Conservation (phyloP, 306 rosid species). For the Cicer arietinum region DNA sequence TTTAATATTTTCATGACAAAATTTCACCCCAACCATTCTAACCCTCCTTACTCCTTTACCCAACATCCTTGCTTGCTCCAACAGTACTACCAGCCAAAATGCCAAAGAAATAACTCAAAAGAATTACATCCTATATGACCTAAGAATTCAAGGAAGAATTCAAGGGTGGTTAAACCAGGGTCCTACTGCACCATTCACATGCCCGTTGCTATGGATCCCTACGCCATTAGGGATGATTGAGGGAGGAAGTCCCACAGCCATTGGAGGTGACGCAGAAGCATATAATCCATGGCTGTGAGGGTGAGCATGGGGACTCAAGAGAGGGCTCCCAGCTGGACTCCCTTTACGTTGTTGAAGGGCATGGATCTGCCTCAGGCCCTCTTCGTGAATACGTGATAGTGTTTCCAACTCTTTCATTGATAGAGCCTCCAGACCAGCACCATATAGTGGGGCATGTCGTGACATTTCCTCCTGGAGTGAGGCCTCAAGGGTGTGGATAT, state of each 20-base stretch:
- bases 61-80: constrained; percentile 53
- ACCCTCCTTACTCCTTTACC: constrained; percentile 40
- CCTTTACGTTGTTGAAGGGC: constrained; percentile 88
- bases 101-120: constrained; percentile 66
- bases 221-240: constrained; percentile 74
- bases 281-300: constrained; percentile 82
- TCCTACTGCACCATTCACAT: constrained; percentile 88
- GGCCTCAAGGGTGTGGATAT: constrained; percentile 87
- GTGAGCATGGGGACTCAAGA: constrained; percentile 75
- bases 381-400: constrained; percentile 88
- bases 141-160: constrained; percentile 58
- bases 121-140: constrained; percentile 50
- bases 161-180: constrained; percentile 92
- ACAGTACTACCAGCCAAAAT: constrained; percentile 67
- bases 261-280: constrained; percentile 62
- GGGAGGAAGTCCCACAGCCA: constrained; percentile 76
- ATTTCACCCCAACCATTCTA: constrained; percentile 48
- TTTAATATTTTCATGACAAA: constrained; percentile 39
- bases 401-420: constrained; percentile 96
- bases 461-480: constrained; percentile 99
- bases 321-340: constrained; percentile 78
- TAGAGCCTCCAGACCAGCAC: constrained; percentile 94
- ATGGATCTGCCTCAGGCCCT: constrained; percentile 95
- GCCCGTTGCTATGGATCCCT: constrained; percentile 91
- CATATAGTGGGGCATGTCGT: constrained; percentile 92